These are phyloP conservation scores for Jatropha multifida DNA, from an alignment of 441 rosid species.

Conservation along the genomic window DNA sequence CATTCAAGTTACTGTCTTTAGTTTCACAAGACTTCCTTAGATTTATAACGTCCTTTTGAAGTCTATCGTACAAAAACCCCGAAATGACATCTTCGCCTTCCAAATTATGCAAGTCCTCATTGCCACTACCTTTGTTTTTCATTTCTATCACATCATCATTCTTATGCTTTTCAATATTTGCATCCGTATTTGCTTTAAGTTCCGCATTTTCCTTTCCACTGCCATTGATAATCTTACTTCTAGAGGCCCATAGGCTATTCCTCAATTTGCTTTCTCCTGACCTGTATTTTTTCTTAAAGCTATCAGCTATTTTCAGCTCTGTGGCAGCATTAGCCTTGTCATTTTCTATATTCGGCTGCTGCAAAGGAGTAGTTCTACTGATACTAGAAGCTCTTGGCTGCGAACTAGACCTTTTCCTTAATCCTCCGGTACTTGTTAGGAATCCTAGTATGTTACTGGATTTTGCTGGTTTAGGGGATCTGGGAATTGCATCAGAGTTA, in stretches of 20 bases:
- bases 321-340: slow-evolving; percentile 20
- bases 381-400: slow-evolving; percentile 56
- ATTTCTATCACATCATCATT: slow-evolving; percentile 27
- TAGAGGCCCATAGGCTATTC: slow-evolving; percentile 54
- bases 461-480: slow-evolving; percentile 53
- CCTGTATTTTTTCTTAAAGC: slow-evolving; percentile 33
- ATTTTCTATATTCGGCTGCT: slow-evolving; percentile 37
- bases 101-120: slow-evolving; percentile 31
- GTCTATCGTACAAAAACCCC: slow-evolving; percentile 79
- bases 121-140: slow-evolving; percentile 23
- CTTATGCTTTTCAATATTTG: slow-evolving; percentile 22
- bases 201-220: slow-evolving; percentile 61
- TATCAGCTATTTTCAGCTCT: slow-evolving; percentile 26
- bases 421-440: slow-evolving; percentile 56
- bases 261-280: slow-evolving; percentile 37
- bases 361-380: slow-evolving; percentile 38
- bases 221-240: slow-evolving; percentile 47
- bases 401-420: slow-evolving; percentile 65
- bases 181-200: slow-evolving; percentile 32
- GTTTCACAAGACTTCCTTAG: slow-evolving; percentile 67
- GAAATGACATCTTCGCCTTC: slow-evolving; percentile 63
- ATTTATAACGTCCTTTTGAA: slow-evolving; percentile 75
- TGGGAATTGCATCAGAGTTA: slow-evolving; percentile 24
- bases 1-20: slow-evolving; percentile 53
- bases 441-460: slow-evolving; percentile 63